phyloP scores from a whole-genome alignment of 148 eudicot genomes.

The Heliosperma pusillum region DNA sequence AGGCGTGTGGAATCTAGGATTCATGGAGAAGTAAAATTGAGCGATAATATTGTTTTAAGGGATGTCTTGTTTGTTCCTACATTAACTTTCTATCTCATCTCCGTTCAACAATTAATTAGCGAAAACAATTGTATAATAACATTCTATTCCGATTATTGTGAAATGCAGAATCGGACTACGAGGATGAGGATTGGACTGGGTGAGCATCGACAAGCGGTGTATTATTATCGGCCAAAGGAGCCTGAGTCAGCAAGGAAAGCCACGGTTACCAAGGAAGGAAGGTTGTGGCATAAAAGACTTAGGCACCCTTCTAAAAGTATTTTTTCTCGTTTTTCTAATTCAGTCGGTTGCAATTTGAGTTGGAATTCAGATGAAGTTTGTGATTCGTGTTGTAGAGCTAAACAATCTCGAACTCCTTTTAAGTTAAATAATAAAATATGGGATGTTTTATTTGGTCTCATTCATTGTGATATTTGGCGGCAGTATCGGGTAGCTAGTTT shows the following conservation, averaged over 20 bases:
- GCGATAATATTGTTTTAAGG: too few species aligned
- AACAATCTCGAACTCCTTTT: slow-evolving; percentile 14
- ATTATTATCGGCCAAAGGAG: background rate
- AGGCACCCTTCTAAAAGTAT: background rate
- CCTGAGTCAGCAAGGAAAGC: background rate
- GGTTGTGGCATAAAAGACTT: background rate
- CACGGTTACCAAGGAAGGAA: background rate
- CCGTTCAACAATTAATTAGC: background rate
- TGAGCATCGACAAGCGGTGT: too few species aligned
- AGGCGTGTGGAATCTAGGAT: background rate
- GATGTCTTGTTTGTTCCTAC: background rate
- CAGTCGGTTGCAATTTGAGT: background rate
- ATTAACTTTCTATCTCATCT: background rate
- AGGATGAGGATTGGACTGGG: too few species aligned
- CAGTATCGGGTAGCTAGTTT: too few species aligned
- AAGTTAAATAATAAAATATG: background rate
- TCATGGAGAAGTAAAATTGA: background rate
- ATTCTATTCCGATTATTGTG: too few species aligned
- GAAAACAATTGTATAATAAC: background rate
- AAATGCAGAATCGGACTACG: too few species aligned
- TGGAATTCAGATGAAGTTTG: background rate
- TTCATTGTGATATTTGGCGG: background rate
- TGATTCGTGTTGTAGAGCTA: background rate
- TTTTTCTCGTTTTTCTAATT: background rate
- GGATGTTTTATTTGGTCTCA: background rate